phyloP scores from a whole-genome alignment of 768 basidiomycete genomes.

The Tylopilus sp. region DNA sequence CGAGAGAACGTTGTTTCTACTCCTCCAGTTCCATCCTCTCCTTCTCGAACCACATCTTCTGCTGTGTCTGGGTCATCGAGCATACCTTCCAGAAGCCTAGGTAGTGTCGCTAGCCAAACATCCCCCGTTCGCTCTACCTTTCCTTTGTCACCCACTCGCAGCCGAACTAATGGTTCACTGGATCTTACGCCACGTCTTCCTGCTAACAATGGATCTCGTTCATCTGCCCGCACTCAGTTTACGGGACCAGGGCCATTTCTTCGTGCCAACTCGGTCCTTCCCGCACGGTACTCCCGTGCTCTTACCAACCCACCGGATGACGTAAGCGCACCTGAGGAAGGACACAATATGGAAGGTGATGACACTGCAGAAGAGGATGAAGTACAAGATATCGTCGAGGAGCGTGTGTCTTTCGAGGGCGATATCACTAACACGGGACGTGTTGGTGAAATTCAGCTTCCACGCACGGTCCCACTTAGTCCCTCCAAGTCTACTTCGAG shows the following conservation, averaged over 20 bases:
- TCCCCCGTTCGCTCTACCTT: slow-evolving; percentile 33
- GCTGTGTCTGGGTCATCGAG: slow-evolving; percentile 1
- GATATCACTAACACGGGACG: slow-evolving; percentile 47
- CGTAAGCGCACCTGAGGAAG: not conserved
- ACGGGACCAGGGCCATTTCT: slow-evolving; percentile 34
- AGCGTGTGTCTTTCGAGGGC: slow-evolving; percentile 21
- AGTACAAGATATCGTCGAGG: slow-evolving; percentile 29
- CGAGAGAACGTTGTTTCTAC: slow-evolving; percentile 35
- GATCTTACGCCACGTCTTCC: slow-evolving; percentile 23
- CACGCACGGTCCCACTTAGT: slow-evolving; percentile 52
- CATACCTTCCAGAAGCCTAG: slow-evolving; percentile 13
- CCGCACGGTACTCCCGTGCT: slow-evolving; percentile 34
- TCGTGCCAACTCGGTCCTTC: slow-evolving; percentile 40
- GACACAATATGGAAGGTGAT: slow-evolving; percentile 21
- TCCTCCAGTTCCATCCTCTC: slow-evolving; percentile 32
- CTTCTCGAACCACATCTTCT: slow-evolving; percentile 25
- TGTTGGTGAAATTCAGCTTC: slow-evolving; percentile 42
- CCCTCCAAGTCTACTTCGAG: slow-evolving; percentile 28
- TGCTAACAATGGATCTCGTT: slow-evolving; percentile 21
- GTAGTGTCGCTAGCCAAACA: slow-evolving; percentile 21
- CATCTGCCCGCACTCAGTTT: slow-evolving; percentile 25
- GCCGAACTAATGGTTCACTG: slow-evolving; percentile 19
- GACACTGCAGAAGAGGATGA: slow-evolving; percentile 28
- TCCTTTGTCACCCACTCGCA: slow-evolving; percentile 31
- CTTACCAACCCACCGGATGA: slow-evolving; percentile 14